These are phyloP conservation scores for Trichoderma harzianum DNA, from an alignment of 2,329 filamentous ascomycete genomes.

Conservation along the genomic window DNA sequence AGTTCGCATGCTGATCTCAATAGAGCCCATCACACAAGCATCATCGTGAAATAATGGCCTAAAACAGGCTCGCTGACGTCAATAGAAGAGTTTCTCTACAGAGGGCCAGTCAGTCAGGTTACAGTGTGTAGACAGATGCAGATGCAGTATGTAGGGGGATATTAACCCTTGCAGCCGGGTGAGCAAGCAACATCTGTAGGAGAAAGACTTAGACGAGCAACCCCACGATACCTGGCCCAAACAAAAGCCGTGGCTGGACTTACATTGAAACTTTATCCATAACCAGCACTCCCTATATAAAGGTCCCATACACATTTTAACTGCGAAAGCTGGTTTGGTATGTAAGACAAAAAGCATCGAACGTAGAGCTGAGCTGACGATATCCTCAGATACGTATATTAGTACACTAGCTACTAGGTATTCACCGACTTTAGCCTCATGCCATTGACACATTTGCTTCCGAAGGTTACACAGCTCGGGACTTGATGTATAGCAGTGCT, in stretches of 20 bases:
- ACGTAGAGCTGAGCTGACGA: not conserved
- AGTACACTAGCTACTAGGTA: not conserved
- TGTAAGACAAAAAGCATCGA: not conserved
- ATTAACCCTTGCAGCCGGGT: not conserved
- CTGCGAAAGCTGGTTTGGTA: not conserved
- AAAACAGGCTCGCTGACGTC: not conserved
- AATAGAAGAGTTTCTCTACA: not conserved
- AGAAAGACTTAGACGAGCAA: not conserved
- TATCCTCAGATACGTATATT: not conserved
- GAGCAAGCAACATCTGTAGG: not conserved
- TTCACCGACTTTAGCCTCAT: not conserved
- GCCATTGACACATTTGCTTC: not conserved
- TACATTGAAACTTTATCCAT: not conserved
- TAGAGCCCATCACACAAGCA: not conserved
- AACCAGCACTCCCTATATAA: not conserved
- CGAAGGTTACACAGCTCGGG: not conserved
- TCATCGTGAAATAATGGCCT: not conserved
- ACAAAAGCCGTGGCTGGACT: not conserved
- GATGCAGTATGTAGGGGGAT: not conserved
- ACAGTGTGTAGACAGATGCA: not conserved
- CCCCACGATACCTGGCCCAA: not conserved
- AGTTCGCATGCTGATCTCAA: not conserved
- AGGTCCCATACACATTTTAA: not conserved
- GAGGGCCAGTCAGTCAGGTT: not conserved
- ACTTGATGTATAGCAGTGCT: not conserved